Base-by-base conservation (phyloP, 768 basidiomycete genomes). In the Jaapia argillacea region DNA sequence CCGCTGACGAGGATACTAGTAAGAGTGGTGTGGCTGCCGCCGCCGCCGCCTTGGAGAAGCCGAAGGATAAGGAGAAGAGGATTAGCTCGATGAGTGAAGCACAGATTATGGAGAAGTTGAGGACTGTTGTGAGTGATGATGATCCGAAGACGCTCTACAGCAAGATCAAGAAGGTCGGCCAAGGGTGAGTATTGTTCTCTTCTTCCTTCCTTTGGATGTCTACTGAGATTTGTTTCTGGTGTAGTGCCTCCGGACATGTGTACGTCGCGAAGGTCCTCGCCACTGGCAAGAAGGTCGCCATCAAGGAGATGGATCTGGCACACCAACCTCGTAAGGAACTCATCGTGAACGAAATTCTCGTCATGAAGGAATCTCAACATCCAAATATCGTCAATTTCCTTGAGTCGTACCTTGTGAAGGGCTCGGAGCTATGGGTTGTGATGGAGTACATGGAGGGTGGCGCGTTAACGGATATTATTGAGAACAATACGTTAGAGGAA, bases 401-500 rank as follows among this genome's bases (percentile, higher is more conserved):
- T 33, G 87, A 94, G 4, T 79, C 87, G 20, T 96, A 92, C 62
- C 75, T 97, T 36, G 78, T 96, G 42, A 85, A 85, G 64, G 82
- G 71, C 58, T 83, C 74, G 42, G 91, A 94, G 57, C 75, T 96
- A 20, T 97, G 92, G 92, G 91, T 96, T 36, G 91, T 94, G 46
- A 97, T 94, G 92, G 92, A 97, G 66, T 94, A 88, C 58, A 97
- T 97, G 92, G 92, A 97, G 63, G 92, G 92, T 42, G 93, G 96
- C 31, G 92, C 94, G 14, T 68, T 99, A 55, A 97, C 92, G 21
- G 94, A 98, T 63, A 85, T 99, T 36, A 97, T 99, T 54, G 94
- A 97, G 68, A 91, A 93, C 54, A 98, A 97, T 61, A 79, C 87
- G 33, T 64, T 98, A 48, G 88, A 88, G 58, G 92, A 97, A 66